Percentiles rank a stretch among this genome's conserved stretches.
These are phyloP conservation scores for Friedmanniomyces simplex DNA, from an alignment of 495 filamentous ascomycete species.

Conservation along the genomic window DNA sequence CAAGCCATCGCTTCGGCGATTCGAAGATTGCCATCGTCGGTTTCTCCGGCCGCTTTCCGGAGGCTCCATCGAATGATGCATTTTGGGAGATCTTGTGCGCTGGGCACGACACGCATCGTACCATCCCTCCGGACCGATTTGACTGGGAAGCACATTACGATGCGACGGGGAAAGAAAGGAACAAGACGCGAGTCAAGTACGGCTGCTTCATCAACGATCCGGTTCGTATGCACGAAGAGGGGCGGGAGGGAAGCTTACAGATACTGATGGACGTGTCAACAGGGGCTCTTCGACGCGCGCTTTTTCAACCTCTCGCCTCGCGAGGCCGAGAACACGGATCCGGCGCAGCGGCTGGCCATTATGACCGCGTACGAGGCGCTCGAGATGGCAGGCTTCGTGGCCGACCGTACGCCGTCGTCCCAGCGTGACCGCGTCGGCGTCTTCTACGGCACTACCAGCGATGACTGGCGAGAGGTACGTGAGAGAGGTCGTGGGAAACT, in stretches of 20 bases:
- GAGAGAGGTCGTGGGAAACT: neutral
- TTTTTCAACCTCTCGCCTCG: slow-evolving; percentile 36
- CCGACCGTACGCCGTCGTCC: slow-evolving; percentile 25
- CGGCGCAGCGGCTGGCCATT: slow-evolving; percentile 30
- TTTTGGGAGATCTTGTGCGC: slow-evolving; percentile 24
- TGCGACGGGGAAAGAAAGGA: slow-evolving; percentile 21
- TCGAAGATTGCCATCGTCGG: slow-evolving; percentile 24
- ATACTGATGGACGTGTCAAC: neutral
- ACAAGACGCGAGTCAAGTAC: slow-evolving; percentile 14
- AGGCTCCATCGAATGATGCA: slow-evolving; percentile 12
- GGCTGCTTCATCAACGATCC: slow-evolving; percentile 26
- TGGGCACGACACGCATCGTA: slow-evolving; percentile 18
- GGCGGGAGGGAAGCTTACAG: neutral
- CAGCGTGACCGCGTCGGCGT: slow-evolving; percentile 28
- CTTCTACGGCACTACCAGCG: slow-evolving; percentile 32
- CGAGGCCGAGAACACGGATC: slow-evolving; percentile 30
- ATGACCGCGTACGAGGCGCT: slow-evolving; percentile 33
- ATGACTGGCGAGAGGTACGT: slow-evolving; percentile 26
- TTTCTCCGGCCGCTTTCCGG: slow-evolving; percentile 25
- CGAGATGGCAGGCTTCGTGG: slow-evolving; percentile 31
- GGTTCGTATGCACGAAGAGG: neutral
- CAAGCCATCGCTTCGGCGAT: neutral
- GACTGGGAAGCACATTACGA: slow-evolving; percentile 20
- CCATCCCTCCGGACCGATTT: slow-evolving; percentile 22
- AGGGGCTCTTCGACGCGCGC: slow-evolving; percentile 25